Percentiles rank a stretch among this genome's conserved stretches.
Conservation (phyloP, 192 early-diverging fungal genomes). For the Umbelopsis ramanniana region DNA sequence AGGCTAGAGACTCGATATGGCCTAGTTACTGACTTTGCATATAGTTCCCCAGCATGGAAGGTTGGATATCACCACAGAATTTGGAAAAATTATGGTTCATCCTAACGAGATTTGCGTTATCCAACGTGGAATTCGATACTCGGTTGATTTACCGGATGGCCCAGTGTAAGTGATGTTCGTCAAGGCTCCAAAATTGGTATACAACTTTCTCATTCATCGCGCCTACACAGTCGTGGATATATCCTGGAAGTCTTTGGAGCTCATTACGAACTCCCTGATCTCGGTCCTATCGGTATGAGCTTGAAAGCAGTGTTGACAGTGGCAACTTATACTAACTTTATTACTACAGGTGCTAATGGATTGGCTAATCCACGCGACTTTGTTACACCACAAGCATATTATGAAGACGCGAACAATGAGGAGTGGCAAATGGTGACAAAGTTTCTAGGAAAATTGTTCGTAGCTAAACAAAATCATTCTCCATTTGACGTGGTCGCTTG, state of each 20-base stretch:
- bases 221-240: conserved; percentile 76
- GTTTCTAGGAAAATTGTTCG: conserved; percentile 82
- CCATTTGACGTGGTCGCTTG: conserved; percentile 97
- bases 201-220: not conserved
- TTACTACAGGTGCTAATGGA: conserved; percentile 75
- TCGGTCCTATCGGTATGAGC: conserved; percentile 85
- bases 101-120: conserved; percentile 95
- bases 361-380: conserved; percentile 96
- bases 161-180: conserved; percentile 51
- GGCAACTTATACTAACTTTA: no score
- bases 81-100: conserved; percentile 79
- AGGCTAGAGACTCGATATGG: not conserved
- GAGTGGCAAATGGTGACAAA: conserved; percentile 79
- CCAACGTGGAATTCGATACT: conserved; percentile 89
- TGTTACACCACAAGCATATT: conserved; percentile 82
- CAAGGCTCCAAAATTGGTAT: not conserved
- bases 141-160: conserved; percentile 78
- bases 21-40: not conserved
- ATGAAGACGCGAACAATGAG: conserved; percentile 61
- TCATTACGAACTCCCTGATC: conserved; percentile 94
- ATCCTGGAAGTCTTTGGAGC: conserved; percentile 87
- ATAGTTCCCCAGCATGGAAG: conserved; percentile 89
- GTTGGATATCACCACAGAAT: conserved; percentile 90
- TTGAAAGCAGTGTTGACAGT: not conserved
- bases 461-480: conserved; percentile 74